Evolutionary conservation across 2,329 filamentous ascomycete genomes (phyloP).

Genomic region (Byssothecium circinans): DNA sequence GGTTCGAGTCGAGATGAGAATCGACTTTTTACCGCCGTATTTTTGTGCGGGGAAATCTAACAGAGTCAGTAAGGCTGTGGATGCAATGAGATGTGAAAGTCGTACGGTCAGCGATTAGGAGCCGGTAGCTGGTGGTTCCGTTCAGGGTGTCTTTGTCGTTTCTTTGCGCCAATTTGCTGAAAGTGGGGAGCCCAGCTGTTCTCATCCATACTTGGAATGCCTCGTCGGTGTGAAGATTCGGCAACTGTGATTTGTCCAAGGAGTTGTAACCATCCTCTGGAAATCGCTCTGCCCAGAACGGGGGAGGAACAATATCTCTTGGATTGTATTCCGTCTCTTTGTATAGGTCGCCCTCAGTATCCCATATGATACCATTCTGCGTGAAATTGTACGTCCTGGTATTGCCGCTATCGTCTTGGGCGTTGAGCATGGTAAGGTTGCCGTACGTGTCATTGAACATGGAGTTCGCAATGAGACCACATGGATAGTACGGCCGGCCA

Average conservation of each 20-base stretch:
- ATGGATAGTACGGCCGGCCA: slow-evolving; percentile 82
- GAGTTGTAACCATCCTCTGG: slow-evolving; percentile 67
- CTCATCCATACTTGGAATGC: slow-evolving; percentile 99
- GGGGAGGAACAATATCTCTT: slow-evolving; percentile 73
- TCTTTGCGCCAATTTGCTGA: slow-evolving; percentile 87
- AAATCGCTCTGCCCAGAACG: slow-evolving; percentile 77
- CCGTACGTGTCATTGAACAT: slow-evolving; percentile 92
- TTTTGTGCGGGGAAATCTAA: slow-evolving; percentile 76
- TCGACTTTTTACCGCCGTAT: slow-evolving; percentile 86
- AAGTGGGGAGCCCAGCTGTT: slow-evolving; percentile 87
- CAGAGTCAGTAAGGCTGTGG: slow-evolving; percentile 22
- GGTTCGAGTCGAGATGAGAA: slow-evolving; percentile 85
- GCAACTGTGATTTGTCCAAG: slow-evolving; percentile 41
- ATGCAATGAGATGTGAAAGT: slow-evolving; percentile 18
- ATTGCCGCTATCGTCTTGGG: slow-evolving; percentile 35
- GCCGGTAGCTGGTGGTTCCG: slow-evolving; percentile 69
- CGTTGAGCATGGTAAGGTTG: slow-evolving; percentile 51
- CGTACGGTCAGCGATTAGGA: slow-evolving; percentile 80
- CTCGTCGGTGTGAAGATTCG: slow-evolving; percentile 71
- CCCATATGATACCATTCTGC: slow-evolving; percentile 80
- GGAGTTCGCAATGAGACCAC: slow-evolving; percentile 94
- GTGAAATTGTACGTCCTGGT: slow-evolving; percentile 69
- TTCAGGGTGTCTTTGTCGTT: slow-evolving; percentile 73
- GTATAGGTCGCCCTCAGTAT: slow-evolving; percentile 79
- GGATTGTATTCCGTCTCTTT: slow-evolving; percentile 67